phyloP scores from a whole-genome alignment of 352 stramenopile species.

The Thalassiosira mediterranea region DNA sequence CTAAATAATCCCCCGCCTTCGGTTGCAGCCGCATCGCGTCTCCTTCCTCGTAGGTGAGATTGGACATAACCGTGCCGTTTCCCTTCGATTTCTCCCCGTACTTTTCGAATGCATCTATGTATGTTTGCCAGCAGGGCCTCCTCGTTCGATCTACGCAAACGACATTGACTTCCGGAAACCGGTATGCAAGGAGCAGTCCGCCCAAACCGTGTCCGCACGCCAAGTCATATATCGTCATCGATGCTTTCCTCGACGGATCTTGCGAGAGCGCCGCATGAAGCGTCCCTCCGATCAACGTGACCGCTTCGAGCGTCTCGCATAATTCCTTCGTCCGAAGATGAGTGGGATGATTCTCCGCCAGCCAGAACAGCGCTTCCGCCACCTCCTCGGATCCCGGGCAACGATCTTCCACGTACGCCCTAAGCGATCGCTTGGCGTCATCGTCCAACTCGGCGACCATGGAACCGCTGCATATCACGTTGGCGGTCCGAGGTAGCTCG shows the following conservation, averaged over 20 bases:
- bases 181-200: conserved; percentile 8
- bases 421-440: not conserved
- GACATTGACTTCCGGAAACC: conserved; percentile 8
- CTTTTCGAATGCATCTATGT: conserved; percentile 18
- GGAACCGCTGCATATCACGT: conserved; percentile 18
- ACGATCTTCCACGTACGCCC: conserved; percentile 3
- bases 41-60: conserved; percentile 10
- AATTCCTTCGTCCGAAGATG: conserved; percentile 19
- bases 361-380: conserved; percentile 16
- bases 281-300: conserved; percentile 11
- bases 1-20: conserved; percentile 15
- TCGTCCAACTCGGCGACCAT: conserved; percentile 6
- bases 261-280: conserved; percentile 13
- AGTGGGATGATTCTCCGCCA: conserved; percentile 1
- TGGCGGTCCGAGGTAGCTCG: conserved; percentile 4
- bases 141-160: conserved; percentile 14
- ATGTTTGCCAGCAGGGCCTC: conserved; percentile 10
- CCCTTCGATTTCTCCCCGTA: conserved; percentile 19
- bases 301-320: conserved; percentile 14
- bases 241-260: conserved; percentile 8
- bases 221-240: conserved; percentile 22
- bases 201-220: conserved; percentile 9
- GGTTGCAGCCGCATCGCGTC: conserved; percentile 15
- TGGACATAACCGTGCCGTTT: conserved; percentile 7
- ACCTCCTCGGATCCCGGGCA: conserved; percentile 10